A percentile compares a stretch with the other conserved stretches of the same genome.
These are phyloP conservation scores for Carex parvula DNA, from an alignment of 176 grass and related monocot genomes.

Conservation along the genomic window DNA sequence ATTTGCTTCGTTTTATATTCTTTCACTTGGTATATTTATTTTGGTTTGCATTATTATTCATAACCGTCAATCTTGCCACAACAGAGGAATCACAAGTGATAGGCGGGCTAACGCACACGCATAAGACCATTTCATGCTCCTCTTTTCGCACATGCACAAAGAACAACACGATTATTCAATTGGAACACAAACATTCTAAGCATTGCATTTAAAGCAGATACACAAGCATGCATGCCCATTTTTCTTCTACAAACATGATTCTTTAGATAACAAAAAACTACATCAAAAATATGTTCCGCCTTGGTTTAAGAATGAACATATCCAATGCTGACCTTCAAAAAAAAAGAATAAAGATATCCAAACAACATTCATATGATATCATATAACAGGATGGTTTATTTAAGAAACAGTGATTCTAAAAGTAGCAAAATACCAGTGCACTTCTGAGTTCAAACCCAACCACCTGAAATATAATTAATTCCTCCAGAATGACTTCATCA, in stretches of 20 bases:
- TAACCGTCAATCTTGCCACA: background rate
- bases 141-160: background rate
- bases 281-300: background rate
- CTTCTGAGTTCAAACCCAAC: background rate
- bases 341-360: background rate
- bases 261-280: background rate
- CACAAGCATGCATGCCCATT: background rate
- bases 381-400: background rate
- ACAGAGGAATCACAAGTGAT: background rate
- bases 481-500: background rate
- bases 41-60: background rate
- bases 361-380: background rate
- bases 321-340: background rate
- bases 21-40: background rate
- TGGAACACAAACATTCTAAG: background rate
- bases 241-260: background rate
- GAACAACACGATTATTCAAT: background rate
- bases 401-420: background rate
- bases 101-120: background rate
- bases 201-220: background rate
- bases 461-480: background rate
- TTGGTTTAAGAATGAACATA: background rate
- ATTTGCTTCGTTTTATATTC: background rate
- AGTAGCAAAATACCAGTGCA: background rate
- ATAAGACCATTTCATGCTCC: background rate